phyloP scores from a whole-genome alignment of 2,329 filamentous ascomycete species.

The Trichoderma koningii region DNA sequence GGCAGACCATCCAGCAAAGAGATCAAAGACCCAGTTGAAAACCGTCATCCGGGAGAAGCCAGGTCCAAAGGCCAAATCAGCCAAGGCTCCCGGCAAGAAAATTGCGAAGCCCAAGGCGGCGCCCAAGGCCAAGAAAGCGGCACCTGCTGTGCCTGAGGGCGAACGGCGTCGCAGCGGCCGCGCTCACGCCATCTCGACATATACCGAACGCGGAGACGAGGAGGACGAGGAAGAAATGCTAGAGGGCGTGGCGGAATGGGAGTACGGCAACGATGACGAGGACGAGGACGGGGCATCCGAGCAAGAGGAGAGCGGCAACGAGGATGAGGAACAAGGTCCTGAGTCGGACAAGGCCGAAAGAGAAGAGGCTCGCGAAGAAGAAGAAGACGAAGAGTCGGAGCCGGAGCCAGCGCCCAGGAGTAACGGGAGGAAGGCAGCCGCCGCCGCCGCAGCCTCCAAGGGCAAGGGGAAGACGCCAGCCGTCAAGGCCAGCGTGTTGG shows the following conservation, averaged over 20 bases:
- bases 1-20: slow-evolving; percentile 47
- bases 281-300: slow-evolving; percentile 28
- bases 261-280: slow-evolving; percentile 44
- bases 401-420: slow-evolving; percentile 31
- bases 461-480: slow-evolving; percentile 32
- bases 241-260: slow-evolving; percentile 61
- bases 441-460: slow-evolving; percentile 26
- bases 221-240: slow-evolving; percentile 65
- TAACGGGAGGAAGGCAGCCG: slow-evolving; percentile 33
- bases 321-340: slow-evolving; percentile 23
- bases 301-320: slow-evolving; percentile 26
- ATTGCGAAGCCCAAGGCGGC: slow-evolving; percentile 38
- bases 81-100: slow-evolving; percentile 41
- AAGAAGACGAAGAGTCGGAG: slow-evolving; percentile 30
- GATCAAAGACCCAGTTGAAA: slow-evolving; percentile 43
- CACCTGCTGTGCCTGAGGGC: slow-evolving; percentile 39
- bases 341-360: slow-evolving; percentile 28
- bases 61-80: slow-evolving; percentile 41
- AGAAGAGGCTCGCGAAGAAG: slow-evolving; percentile 31
- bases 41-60: slow-evolving; percentile 43
- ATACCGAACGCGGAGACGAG: slow-evolving; percentile 58
- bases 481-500: slow-evolving; percentile 34
- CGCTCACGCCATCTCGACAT: slow-evolving; percentile 49
- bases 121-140: slow-evolving; percentile 35
- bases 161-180: slow-evolving; percentile 62